A percentile compares a stretch with the other conserved stretches of the same genome.
These are phyloP conservation scores for Termitomyces titanicus DNA, from an alignment of 768 basidiomycete species.

Conservation along the genomic window DNA sequence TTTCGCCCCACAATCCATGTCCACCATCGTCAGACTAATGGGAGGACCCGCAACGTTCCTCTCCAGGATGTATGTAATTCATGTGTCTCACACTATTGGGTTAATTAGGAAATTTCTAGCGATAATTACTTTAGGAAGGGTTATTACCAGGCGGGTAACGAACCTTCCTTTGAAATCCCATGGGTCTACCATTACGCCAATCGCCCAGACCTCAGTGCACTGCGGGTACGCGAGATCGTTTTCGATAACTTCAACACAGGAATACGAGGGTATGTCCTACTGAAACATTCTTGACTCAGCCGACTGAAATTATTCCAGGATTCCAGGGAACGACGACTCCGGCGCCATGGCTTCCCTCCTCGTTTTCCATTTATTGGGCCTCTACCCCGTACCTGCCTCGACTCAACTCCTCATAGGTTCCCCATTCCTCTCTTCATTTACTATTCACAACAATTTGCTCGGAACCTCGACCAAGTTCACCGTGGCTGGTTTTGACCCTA, in stretches of 20 bases:
- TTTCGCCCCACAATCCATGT: constrained; percentile 49
- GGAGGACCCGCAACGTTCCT: constrained; percentile 41
- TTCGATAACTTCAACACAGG: constrained; percentile 44
- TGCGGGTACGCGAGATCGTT: constrained; percentile 40
- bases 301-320: constrained; percentile 19
- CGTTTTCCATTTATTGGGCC: constrained; percentile 45
- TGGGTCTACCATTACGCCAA: constrained; percentile 49
- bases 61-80: constrained; percentile 31
- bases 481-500: constrained; percentile 38
- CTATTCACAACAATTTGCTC: constrained; percentile 34
- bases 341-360: constrained; percentile 51
- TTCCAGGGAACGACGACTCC: constrained; percentile 51
- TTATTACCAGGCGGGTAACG: constrained; percentile 41
- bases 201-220: constrained; percentile 45
- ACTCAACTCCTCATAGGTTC: constrained; percentile 45
- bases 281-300: not conserved
- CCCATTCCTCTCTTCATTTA: constrained; percentile 44
- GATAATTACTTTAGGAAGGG: constrained; percentile 42
- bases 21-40: constrained; percentile 43
- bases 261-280: constrained; percentile 34
- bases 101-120: constrained; percentile 16
- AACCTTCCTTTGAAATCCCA: constrained; percentile 45
- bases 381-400: constrained; percentile 46
- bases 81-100: not conserved
- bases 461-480: constrained; percentile 36